phyloP scores from a whole-genome alignment of 306 rosid species.

The Carpinus viminea region DNA sequence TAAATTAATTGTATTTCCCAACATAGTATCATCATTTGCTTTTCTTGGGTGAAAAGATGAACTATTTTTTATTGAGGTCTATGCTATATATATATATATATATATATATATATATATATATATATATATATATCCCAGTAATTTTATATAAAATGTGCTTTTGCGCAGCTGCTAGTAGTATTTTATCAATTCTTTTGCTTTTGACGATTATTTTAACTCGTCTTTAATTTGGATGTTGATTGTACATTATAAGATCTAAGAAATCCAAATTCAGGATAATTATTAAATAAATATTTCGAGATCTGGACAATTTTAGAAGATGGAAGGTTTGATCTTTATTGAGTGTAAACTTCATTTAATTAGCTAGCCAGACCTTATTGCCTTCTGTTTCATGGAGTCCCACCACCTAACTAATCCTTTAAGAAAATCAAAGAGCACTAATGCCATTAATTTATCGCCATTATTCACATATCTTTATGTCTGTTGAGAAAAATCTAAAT shows the following conservation, averaged over 20 bases:
- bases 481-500: too few species aligned
- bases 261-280: conserved; percentile 2
- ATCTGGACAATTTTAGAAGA: conserved; percentile 1
- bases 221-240: too few species aligned
- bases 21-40: neutral
- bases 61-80: too few species aligned
- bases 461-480: neutral
- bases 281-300: conserved; percentile 2
- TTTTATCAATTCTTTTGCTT: neutral
- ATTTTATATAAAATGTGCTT: neutral
- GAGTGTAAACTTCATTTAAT: conserved; percentile 9
- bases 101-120: too few species aligned
- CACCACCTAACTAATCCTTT: conserved; percentile 28
- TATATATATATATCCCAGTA: neutral
- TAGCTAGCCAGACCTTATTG: neutral
- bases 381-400: conserved; percentile 9
- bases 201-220: neutral
- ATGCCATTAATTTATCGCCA: neutral
- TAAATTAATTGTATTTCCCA: too few species aligned
- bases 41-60: neutral
- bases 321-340: conserved; percentile 12
- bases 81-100: too few species aligned
- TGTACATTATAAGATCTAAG: conserved; percentile 1
- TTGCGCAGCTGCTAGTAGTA: neutral
- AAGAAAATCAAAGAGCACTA: neutral